Percentiles rank a stretch among this genome's conserved stretches.
Conservation (phyloP, 2,329 filamentous ascomycete species). For the Nothopassalora personata region DNA sequence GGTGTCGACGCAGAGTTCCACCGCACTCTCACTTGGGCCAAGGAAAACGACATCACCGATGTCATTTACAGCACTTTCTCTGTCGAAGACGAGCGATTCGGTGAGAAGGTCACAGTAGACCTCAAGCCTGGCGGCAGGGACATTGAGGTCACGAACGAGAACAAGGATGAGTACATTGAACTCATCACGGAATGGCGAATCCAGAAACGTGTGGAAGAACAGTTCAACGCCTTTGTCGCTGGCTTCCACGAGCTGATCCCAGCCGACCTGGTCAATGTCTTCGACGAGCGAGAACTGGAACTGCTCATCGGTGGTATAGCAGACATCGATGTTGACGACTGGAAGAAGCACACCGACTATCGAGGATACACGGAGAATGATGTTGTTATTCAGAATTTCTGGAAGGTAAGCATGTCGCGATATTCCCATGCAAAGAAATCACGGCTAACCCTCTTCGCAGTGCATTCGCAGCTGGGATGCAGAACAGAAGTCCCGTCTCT, state of each 20-base stretch:
- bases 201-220: conserved; percentile 94
- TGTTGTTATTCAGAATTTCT: conserved; percentile 97
- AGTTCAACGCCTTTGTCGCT: conserved; percentile 95
- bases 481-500: conserved; percentile 90
- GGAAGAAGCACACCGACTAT: conserved; percentile 99
- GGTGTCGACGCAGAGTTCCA: conserved; percentile 98
- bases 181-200: conserved; percentile 99
- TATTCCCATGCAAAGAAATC: neutral
- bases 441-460: conserved; percentile 27
- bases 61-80: conserved; percentile 95
- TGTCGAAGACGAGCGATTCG: conserved; percentile 95
- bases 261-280: conserved; percentile 93
- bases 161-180: conserved; percentile 99
- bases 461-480: conserved; percentile 95
- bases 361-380: conserved; percentile 97
- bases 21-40: conserved; percentile 90
- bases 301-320: conserved; percentile 96
- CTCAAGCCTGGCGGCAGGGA: conserved; percentile 84
- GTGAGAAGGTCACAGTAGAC: conserved; percentile 89
- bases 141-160: conserved; percentile 95
- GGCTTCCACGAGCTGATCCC: conserved; percentile 98
- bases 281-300: conserved; percentile 95
- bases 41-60: conserved; percentile 95
- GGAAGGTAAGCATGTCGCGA: conserved; percentile 56
- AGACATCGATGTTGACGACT: conserved; percentile 99